Evolutionary conservation across 306 rosid genomes (phyloP), one percentile per base, ranked within the genome.

Genomic region (Canavalia gladiata): DNA sequence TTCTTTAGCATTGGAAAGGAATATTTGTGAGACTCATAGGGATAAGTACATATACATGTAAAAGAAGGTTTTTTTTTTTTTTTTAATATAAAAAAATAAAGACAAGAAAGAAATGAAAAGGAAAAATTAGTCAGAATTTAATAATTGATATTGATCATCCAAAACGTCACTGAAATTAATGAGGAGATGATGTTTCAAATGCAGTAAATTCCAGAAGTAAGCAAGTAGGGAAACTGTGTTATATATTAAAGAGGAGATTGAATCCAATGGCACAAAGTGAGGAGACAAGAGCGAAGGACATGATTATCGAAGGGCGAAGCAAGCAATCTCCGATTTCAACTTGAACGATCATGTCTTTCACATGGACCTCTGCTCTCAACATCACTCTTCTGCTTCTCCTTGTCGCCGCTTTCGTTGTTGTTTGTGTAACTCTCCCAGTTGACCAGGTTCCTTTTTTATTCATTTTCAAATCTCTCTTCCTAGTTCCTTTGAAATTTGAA

Each of bases 391-490:
- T 87, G 3, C 78, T 91, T 69, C 85, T 92, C 81, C 81, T 91
- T 12, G 0, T 89, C 68, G 89, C 92, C 18, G 87, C 91, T 50
- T 39, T 83, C 42, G 78, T 85, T 75, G 46, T 74, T 64, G 95
- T 97, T 58, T 90, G 84, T 68, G 84, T 88, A 4, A 85, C 94
- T 56, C 91, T 93, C 70, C 99, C 99, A 2, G 67, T 95, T 64
- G 90, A 93, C 73, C 89, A 95, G 99, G 97, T 91, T 59, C 49
- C 2, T 3, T 63, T 69, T 41, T 81, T 28, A 1, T 72, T 42
- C 79, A 45, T 47, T 79, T 78, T 63, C 83, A 25, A 60, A 60
- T 75, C 52, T 62, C 4, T 70, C 25, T 18, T 18, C 25, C 25
- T 18, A 18, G 25, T 18, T 18, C 25, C 25, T 18, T 18, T 66